Conservation (phyloP, 495 filamentous ascomycete genomes). For the Daldinia vernicosa region DNA sequence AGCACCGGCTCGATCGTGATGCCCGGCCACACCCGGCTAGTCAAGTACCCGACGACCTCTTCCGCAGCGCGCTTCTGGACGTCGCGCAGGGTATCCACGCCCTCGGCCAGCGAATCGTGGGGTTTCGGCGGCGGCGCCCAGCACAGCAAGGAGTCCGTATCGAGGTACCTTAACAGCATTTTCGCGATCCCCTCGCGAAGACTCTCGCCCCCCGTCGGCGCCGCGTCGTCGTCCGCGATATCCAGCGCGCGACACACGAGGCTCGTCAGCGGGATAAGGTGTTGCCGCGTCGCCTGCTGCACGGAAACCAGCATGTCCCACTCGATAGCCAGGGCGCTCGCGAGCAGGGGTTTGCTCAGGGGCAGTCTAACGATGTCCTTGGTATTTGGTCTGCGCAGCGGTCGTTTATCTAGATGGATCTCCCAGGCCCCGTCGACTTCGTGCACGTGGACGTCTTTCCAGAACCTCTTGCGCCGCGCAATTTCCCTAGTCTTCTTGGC, state of each 20-base stretch:
- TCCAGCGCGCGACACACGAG: constrained; percentile 82
- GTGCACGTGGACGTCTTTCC: constrained; percentile 79
- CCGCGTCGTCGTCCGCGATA: constrained; percentile 69
- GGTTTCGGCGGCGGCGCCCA: constrained; percentile 70
- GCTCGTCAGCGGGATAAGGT: constrained; percentile 91
- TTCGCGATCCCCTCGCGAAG: constrained; percentile 67
- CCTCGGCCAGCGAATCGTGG: constrained; percentile 45
- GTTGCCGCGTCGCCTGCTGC: constrained; percentile 77
- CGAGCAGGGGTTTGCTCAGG: constrained; percentile 77
- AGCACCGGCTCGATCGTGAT: constrained; percentile 78
- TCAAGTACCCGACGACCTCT: constrained; percentile 75
- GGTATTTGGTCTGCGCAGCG: constrained; percentile 76
- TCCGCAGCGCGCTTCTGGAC: constrained; percentile 73
- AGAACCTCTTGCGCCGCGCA: constrained; percentile 70
- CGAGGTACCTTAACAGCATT: constrained; percentile 82
- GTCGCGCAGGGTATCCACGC: constrained; percentile 68
- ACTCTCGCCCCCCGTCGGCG: constrained; percentile 31
- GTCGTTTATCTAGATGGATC: constrained; percentile 80
- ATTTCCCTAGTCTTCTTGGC: constrained; percentile 31
- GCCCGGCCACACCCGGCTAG: constrained; percentile 83
- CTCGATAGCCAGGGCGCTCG: constrained; percentile 86
- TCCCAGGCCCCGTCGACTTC: constrained; percentile 69
- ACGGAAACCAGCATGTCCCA: constrained; percentile 86
- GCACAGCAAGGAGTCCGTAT: constrained; percentile 94
- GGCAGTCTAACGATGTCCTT: constrained; percentile 77